phyloP scores from a whole-genome alignment of 2,329 filamentous ascomycete genomes.

The Botrytis medusae region DNA sequence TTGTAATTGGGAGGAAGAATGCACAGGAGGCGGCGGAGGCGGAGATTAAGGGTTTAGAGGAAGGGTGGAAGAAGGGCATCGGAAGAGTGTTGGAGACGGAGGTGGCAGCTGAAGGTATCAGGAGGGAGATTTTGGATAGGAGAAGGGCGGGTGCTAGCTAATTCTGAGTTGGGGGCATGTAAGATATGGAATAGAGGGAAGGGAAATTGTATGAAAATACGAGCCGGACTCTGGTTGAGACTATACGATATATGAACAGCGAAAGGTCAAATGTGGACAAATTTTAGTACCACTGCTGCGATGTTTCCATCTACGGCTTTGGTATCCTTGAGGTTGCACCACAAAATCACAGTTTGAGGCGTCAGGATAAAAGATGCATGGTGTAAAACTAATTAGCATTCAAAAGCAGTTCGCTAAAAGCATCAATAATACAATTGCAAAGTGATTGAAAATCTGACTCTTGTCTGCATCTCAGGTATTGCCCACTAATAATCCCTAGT shows the following conservation, averaged over 20 bases:
- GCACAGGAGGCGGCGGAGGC: conserved; percentile 69
- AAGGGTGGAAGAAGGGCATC: conserved; percentile 76
- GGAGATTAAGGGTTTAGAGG: conserved; percentile 73
- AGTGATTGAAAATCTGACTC: conserved; percentile 23
- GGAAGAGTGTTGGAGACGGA: conserved; percentile 82
- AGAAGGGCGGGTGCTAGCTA: conserved; percentile 46
- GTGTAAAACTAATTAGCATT: conserved; percentile 20
- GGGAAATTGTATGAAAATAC: no score
- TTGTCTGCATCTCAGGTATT: conserved; percentile 37
- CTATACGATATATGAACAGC: background rate
- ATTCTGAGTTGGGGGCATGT: background rate
- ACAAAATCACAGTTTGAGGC: background rate
- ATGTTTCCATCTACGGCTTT: background rate
- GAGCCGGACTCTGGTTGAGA: background rate
- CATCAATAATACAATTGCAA: conserved; percentile 23
- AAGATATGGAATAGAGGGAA: background rate
- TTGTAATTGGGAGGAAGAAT: conserved; percentile 68
- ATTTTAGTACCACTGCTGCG: background rate
- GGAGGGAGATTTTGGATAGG: conserved; percentile 64
- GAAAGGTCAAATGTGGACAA: background rate
- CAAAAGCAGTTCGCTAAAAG: conserved; percentile 16
- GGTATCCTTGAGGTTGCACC: background rate
- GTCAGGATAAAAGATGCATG: background rate
- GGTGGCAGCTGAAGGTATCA: conserved; percentile 73
- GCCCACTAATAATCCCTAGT: conserved; percentile 31